Conservation (phyloP, 2,329 filamentous ascomycete species). For the Hortaea werneckii region DNA sequence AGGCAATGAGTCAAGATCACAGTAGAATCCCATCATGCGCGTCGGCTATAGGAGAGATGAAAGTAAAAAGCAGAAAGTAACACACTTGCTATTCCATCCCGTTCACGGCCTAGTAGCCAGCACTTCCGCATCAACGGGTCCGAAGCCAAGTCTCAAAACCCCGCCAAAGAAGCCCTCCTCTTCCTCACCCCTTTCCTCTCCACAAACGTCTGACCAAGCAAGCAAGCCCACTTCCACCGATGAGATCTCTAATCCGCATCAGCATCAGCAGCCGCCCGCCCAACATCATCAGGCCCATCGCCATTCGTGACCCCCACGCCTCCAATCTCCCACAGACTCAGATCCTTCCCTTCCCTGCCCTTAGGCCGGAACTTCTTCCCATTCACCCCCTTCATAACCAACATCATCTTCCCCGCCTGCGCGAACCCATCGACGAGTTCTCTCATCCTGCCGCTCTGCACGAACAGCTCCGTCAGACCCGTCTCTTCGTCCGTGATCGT, state of each 20-base stretch:
- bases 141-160: no score
- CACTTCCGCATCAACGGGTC: no score
- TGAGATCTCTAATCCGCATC: conserved; percentile 2
- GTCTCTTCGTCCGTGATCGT: conserved; percentile 51
- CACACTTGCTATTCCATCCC: no score
- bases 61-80: no score
- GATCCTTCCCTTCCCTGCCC: conserved; percentile 34
- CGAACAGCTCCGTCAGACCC: conserved; percentile 28
- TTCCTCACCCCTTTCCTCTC: no score
- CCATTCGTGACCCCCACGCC: no score
- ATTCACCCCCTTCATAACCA: conserved; percentile 37
- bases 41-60: no score
- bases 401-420: conserved; percentile 61
- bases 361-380: conserved; percentile 29
- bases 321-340: conserved; percentile 34
- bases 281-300: no score
- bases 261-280: neutral
- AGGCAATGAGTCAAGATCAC: no score
- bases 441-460: conserved; percentile 32
- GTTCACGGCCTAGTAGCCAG: no score
- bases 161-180: no score
- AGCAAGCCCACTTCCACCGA: conserved; percentile 4
- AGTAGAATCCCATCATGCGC: no score
- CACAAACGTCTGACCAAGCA: neutral
- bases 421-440: conserved; percentile 54